Evolutionary conservation across 2,329 filamentous ascomycete genomes (phyloP), one percentile per base, ranked within the genome.

Genomic region (Paecilomyces sp.): DNA sequence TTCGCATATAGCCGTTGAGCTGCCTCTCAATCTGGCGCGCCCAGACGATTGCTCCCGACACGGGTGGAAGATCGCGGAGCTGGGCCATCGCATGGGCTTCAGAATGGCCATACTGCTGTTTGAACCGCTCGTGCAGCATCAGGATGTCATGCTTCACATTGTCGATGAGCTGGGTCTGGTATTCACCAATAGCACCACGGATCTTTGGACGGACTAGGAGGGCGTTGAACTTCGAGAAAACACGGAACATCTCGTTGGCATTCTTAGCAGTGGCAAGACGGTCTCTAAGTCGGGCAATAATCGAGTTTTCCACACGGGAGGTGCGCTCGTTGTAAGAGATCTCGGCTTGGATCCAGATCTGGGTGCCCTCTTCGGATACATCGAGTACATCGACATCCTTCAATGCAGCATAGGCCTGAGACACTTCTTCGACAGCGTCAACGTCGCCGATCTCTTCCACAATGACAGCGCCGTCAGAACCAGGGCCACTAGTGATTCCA

Each of bases 211-310:
- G 87, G 59, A 99, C 93, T 67, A 99, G 96, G 31, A 99, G 87
- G 1, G 94, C 94, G 72, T 99, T 99, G 84, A 99, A 99, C 73
- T 97, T 97, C 57, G 94, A 97, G 74, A 99, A 99, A 62, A 99
- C 94, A 58, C 95, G 90, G 75, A 99, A 99, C 94, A 99, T 99
- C 77, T 99, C 95, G 72, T 96, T 97, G 50, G 94, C 94, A 63
- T 92, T 96, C 81, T 96, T 97, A 12, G 94, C 93, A 6, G 92
- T 96, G 13, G 92, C 94, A 59, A 99, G 83, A 60, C 94, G 89
- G 76, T 99, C 94, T 69, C 94, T 85, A 33, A 99, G 82, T 58
- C 92, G 85, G 34, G 94, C 92, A 73, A 99, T 99, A 75, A 99
- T 99, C 3, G 94, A 97, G 76, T 99, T 99, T 74, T 99, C 94